Conservation (phyloP, 352 stramenopile genomes). For the Phytopythium vexans region DNA sequence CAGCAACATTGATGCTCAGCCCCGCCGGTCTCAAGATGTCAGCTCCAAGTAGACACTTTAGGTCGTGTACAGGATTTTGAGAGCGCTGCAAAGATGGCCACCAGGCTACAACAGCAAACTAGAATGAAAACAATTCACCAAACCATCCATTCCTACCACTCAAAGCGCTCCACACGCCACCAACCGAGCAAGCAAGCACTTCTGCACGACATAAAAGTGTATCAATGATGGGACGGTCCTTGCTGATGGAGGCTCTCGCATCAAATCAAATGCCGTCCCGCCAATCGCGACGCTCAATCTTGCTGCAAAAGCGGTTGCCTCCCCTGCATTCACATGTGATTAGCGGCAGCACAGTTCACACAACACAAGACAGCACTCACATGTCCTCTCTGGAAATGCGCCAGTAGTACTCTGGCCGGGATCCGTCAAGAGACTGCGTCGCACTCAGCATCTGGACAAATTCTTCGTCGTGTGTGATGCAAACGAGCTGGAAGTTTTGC, state of each 20-base stretch:
- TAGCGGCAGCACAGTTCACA: background rate
- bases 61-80: background rate
- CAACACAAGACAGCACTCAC: constrained; percentile 26
- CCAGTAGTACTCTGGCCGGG: constrained; percentile 82
- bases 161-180: too few species aligned
- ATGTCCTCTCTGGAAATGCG: constrained; percentile 79
- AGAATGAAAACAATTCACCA: too few species aligned
- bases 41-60: constrained; percentile 12
- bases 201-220: too few species aligned
- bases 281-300: constrained; percentile 77
- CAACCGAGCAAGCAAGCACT: too few species aligned
- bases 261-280: constrained; percentile 29
- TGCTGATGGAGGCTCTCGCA: constrained; percentile 1
- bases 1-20: constrained; percentile 75
- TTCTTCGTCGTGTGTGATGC: constrained; percentile 99
- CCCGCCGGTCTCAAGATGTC: constrained; percentile 13
- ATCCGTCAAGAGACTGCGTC: constrained; percentile 71
- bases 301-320: constrained; percentile 82
- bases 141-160: too few species aligned
- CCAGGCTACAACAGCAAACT: too few species aligned
- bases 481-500: constrained; percentile 99
- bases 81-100: too few species aligned
- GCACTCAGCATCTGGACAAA: constrained; percentile 88
- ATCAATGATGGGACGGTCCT: background rate
- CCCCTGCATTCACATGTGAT: constrained; percentile 24